Evolutionary conservation across 768 basidiomycete species (phyloP), one percentile per base, ranked within the genome.

Genomic region (Kwoniella botswanensis): DNA sequence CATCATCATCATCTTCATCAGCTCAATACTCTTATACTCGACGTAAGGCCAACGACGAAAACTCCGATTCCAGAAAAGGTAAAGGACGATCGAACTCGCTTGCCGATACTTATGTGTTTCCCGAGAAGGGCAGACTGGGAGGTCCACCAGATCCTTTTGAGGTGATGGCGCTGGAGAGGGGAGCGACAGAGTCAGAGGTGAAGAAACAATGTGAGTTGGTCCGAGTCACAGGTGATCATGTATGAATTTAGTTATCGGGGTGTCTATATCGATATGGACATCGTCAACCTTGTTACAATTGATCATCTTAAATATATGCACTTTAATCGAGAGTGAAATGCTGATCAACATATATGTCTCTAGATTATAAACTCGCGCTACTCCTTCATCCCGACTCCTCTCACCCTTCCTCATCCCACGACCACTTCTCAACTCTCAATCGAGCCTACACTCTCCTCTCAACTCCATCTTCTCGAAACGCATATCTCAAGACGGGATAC

Each of bases 301-400:
- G 35, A 35, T 35, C 35, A 35, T 35, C 35, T 1, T 35, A 35
- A 35, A 9, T 35, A 35, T 7, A 35, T 35, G 29, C 53, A 42
- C 35, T 17, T 55, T 18, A 35, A 35, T 35, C 35, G 35, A 35
- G 6, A 35, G 35, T 35, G 35, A 35, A 29, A 35, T 35, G 35
- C 35, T 35, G 35, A 35, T 35, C 35, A 35, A 7, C 35, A 7
- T 35, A 35, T 29, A 29, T 35, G 0, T 35, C 5, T 35, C 35
- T 35, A 83, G 82, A 83, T 63, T 83, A 83, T 68, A 73, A 74
- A 41, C 76, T 83, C 6, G 82, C 82, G 2, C 67, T 78, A n/a
- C 65, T 83, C 5, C 72, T 82, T 21, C 82, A 83, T 63, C 82
- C 82, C n/a, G 82, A 83, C 59, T 81, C 82, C 2, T 67, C 70